phyloP scores from a whole-genome alignment of 2,329 filamentous ascomycete genomes.

The Sporothrix dimorphospora region DNA sequence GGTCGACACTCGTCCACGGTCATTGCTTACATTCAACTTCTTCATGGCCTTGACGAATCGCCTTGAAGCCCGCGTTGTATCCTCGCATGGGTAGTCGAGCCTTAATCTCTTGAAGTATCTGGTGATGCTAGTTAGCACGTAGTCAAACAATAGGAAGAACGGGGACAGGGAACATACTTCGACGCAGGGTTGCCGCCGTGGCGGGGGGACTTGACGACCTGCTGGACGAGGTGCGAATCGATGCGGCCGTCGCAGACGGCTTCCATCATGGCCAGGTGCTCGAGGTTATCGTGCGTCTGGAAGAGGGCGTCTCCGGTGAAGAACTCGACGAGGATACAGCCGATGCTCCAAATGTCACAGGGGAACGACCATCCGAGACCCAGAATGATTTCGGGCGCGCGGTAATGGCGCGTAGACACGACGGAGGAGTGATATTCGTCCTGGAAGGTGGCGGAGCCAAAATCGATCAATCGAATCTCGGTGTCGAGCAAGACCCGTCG shows the following conservation, averaged over 20 bases:
- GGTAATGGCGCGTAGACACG: constrained; percentile 70
- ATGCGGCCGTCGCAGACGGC: constrained; percentile 64
- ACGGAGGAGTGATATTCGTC: constrained; percentile 74
- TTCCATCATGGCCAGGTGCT: constrained; percentile 78
- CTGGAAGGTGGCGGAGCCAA: constrained; percentile 72
- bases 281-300: constrained; percentile 72
- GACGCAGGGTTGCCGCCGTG: constrained; percentile 63
- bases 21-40: constrained; percentile 55
- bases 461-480: constrained; percentile 71
- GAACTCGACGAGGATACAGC: constrained; percentile 72
- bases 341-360: constrained; percentile 75
- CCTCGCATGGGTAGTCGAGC: constrained; percentile 65
- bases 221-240: constrained; percentile 60
- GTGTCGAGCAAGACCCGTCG: constrained; percentile 68
- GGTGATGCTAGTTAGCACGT: neutral
- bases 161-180: constrained; percentile 52
- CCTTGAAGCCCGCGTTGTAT: constrained; percentile 66
- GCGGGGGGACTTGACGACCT: constrained; percentile 60
- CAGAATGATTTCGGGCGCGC: constrained; percentile 71
- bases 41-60: constrained; percentile 76
- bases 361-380: constrained; percentile 72
- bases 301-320: constrained; percentile 72
- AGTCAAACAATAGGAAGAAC: neutral
- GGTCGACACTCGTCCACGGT: neutral
- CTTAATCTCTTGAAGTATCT: constrained; percentile 70